Evolutionary conservation across 2,329 filamentous ascomycete genomes (phyloP), one percentile per base, ranked within the genome.

Genomic region (Aureobasidium lini): DNA sequence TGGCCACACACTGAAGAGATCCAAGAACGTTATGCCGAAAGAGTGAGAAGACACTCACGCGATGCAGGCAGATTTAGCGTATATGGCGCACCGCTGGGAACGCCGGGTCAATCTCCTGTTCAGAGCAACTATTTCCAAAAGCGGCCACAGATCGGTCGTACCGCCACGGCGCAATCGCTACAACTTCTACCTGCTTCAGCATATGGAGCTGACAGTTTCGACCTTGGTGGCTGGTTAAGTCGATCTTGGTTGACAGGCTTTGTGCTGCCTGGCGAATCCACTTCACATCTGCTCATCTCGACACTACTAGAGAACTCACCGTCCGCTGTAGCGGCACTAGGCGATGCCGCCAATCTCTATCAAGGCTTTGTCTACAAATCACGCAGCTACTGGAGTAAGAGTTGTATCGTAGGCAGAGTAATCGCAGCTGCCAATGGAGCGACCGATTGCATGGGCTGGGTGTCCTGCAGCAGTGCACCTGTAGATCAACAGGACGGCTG

Each of bases 331-430:
- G 66, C 70, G 18, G 69, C 69, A 29, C 71, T 84, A 1, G 81
- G 81, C 0, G 74, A 80, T 11, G 72, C 73, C 7, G 79, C 76
- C 0, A 80, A 81, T 63, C 69, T 84, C 0, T 78, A 81, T 57
- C 79, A 81, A 18, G 82, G 81, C 2, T 82, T 84, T 61, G 66
- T 79, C 23, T 81, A 80, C 61, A 64, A 70, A 7, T 73, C 70
- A 3, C 72, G 72, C 36, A 79, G 76, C 48, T 84, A 78, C 75
- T 84, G 81, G 81, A 83, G 80, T 66, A 83, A 82, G 66, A 72
- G 72, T 44, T 81, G 77, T 40, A 72, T 84, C 34, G 74, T 82
- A n/a, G 79, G 78, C 0, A 75, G 80, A 31, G 79, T 84, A 0
- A 61, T 84, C 31, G 77, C 77, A 36, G 74, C 76, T 43, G 57